A percentile compares a stretch with the other conserved stretches of the same genome.
These are phyloP conservation scores for Medicago ruthenica DNA, from an alignment of 306 rosid species.

Conservation along the genomic window DNA sequence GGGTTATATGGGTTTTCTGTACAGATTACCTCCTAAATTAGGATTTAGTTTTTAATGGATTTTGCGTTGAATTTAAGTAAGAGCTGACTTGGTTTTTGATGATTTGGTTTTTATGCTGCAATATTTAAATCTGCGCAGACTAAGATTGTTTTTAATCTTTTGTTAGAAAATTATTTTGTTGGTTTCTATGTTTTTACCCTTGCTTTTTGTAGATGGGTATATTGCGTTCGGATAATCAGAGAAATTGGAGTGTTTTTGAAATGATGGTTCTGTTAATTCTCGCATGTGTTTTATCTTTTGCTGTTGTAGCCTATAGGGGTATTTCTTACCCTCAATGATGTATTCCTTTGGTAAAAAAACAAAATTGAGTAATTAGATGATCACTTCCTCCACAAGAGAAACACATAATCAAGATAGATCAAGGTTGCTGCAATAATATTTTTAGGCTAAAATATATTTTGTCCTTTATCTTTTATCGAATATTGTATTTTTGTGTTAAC, in stretches of 20 bases:
- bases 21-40: neutral
- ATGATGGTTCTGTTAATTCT: neutral
- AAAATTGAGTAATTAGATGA: neutral
- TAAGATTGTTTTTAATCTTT: slow-evolving; percentile 5
- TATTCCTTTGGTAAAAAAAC: neutral
- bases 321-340: neutral
- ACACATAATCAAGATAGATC: neutral
- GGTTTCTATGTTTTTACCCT: neutral
- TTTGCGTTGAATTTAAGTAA: neutral
- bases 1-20: neutral
- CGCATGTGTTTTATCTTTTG: neutral
- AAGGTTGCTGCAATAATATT: neutral
- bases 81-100: neutral
- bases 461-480: too few species aligned
- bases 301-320: neutral
- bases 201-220: neutral
- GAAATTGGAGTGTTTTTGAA: neutral
- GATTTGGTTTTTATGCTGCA: neutral
- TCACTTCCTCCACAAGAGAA: neutral
- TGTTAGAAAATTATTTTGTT: neutral
- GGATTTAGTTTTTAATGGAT: neutral
- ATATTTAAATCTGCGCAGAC: neutral
- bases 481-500: too few species aligned
- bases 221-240: neutral
- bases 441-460: neutral